Conservation (phyloP, 305 asterid genomes). For the Caryopteris hybrid region DNA sequence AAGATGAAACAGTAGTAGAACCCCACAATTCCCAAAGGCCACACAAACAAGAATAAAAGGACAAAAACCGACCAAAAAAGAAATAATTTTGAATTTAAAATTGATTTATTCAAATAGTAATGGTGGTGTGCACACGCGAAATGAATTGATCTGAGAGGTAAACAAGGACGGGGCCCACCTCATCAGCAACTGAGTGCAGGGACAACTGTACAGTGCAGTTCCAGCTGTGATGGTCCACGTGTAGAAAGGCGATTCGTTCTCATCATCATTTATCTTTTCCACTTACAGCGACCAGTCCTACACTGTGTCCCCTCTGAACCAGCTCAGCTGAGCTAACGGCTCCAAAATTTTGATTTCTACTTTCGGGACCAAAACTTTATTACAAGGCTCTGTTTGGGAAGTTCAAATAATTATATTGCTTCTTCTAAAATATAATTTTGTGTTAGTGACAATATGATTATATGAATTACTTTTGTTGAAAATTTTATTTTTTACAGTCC, state of each 20-base stretch:
- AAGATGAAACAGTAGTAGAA: no score
- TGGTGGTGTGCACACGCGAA: constrained; percentile 30
- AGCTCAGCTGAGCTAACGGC: constrained; percentile 36
- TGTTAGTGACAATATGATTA: not conserved
- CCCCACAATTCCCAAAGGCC: not conserved
- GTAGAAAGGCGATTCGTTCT: not conserved
- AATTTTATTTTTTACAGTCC: no score
- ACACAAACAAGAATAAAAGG: not conserved
- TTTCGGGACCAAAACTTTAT: not conserved
- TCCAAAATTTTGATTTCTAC: constrained; percentile 20
- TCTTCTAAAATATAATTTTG: not conserved
- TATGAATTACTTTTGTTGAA: not conserved
- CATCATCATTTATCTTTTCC: constrained; percentile 22
- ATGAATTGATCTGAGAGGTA: constrained; percentile 18
- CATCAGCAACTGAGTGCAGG: constrained; percentile 23
- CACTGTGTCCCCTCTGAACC: constrained; percentile 24
- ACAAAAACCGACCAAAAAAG: not conserved
- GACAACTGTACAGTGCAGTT: constrained; percentile 27
- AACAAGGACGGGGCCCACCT: constrained; percentile 14
- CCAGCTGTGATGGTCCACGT: constrained; percentile 39
- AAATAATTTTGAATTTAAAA: not conserved
- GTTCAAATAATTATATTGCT: not conserved
- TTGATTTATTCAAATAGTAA: not conserved
- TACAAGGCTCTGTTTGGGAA: not conserved
- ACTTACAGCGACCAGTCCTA: constrained; percentile 34